Conservation (phyloP, 495 filamentous ascomycete species). For the Aspergillus biplanus region DNA sequence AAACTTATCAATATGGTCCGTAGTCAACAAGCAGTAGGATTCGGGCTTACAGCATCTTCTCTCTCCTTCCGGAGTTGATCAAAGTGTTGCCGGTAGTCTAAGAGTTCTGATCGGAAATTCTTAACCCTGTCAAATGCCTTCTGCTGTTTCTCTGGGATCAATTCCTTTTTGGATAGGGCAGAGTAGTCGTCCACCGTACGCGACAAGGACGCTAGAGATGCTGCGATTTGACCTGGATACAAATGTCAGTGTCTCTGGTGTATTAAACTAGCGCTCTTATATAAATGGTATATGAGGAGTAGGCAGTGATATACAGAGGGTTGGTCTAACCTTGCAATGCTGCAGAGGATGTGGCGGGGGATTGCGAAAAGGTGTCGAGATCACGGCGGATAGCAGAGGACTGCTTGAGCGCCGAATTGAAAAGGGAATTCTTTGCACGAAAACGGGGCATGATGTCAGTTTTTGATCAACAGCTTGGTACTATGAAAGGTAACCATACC, state of each 20-base stretch:
- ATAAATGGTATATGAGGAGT: background rate
- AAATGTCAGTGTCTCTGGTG: constrained; percentile 28
- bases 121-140: constrained; percentile 86
- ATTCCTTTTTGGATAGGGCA: constrained; percentile 80
- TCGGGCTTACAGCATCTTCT: constrained; percentile 67
- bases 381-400: constrained; percentile 84
- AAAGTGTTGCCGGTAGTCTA: constrained; percentile 76
- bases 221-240: constrained; percentile 71
- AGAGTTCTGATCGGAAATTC: constrained; percentile 81
- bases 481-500: constrained; percentile 13
- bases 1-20: background rate
- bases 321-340: constrained; percentile 61
- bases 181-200: constrained; percentile 95
- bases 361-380: constrained; percentile 71
- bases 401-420: constrained; percentile 96
- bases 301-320: background rate
- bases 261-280: background rate
- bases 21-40: background rate
- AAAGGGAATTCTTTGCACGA: constrained; percentile 73
- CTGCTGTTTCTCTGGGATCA: constrained; percentile 82
- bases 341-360: constrained; percentile 61
- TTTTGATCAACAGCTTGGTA: background rate
- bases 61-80: constrained; percentile 73
- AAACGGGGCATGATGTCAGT: background rate
- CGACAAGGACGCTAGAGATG: constrained; percentile 83